These are phyloP conservation scores for Plasmodium berghei DNA, from an alignment of 169 alveolate species.

Conservation along the genomic window DNA sequence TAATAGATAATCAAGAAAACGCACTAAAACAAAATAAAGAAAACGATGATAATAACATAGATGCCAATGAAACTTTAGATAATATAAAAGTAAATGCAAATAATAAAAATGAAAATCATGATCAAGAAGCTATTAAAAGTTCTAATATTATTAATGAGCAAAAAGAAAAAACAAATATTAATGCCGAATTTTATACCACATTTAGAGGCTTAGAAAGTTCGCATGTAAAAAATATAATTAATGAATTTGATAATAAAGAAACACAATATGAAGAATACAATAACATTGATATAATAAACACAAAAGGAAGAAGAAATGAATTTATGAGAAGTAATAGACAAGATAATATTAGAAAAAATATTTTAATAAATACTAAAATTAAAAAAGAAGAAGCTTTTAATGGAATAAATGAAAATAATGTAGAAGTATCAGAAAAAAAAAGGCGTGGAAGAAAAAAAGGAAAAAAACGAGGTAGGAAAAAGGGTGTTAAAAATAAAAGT, in stretches of 20 bases:
- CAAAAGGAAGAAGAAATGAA: neutral
- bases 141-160: too few species aligned
- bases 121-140: too few species aligned
- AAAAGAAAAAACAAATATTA: too few species aligned
- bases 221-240: neutral
- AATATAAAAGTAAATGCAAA: too few species aligned
- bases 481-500: slow-evolving; percentile 37
- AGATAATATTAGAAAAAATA: neutral
- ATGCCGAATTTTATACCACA: too few species aligned
- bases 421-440: neutral
- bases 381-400: neutral
- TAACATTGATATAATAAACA: neutral
- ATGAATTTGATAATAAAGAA: neutral
- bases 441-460: slow-evolving; percentile 52
- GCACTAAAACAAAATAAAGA: too few species aligned
- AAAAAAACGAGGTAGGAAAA: slow-evolving; percentile 53
- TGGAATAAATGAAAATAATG: neutral
- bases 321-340: neutral
- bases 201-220: too few species aligned
- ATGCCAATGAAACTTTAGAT: too few species aligned
- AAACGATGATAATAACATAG: too few species aligned
- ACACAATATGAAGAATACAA: neutral
- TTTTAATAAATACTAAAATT: neutral
- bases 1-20: too few species aligned
- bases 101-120: too few species aligned